Evolutionary conservation across 345 rosid genomes (phyloP).

Genomic region (Salix suchowensis): DNA sequence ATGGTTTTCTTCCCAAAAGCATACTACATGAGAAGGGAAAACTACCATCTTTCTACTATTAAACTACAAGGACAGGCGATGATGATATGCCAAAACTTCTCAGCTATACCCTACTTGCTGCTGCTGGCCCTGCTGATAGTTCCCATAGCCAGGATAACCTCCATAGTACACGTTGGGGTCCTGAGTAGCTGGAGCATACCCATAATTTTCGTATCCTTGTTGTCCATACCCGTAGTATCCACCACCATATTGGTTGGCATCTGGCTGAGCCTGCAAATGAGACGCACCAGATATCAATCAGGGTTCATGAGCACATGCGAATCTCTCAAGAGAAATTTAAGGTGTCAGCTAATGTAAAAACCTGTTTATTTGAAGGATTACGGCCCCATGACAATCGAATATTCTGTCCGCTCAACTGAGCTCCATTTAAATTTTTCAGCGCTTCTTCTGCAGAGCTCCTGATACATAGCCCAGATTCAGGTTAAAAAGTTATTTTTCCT

Average conservation of each 20-base stretch:
- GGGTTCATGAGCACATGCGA: neutral
- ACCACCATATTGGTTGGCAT: constrained; percentile 53
- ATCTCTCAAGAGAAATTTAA: neutral
- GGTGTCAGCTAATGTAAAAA: neutral
- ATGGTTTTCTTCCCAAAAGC: constrained; percentile 10
- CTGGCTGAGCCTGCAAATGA: constrained; percentile 46
- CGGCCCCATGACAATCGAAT: constrained; percentile 97
- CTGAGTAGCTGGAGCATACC: constrained; percentile 63
- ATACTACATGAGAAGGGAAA: neutral
- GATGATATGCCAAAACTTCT: constrained; percentile 1
- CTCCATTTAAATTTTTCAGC: constrained; percentile 54
- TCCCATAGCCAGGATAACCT: constrained; percentile 68
- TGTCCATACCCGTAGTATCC: constrained; percentile 63
- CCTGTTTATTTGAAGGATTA: constrained; percentile 83
- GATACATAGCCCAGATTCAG: constrained; percentile 16
- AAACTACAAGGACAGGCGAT: neutral
- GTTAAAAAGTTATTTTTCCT: neutral
- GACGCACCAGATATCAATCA: neutral
- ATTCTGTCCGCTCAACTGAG: constrained; percentile 67
- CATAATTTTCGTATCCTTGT: constrained; percentile 75
- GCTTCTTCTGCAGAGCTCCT: constrained; percentile 92
- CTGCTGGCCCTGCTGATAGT: constrained; percentile 54
- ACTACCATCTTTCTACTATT: neutral
- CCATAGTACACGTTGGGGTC: constrained; percentile 87
- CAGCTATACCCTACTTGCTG: constrained; percentile 69